Conservation (phyloP, 164 flowering plant species). For the Tetrastigma voinierianum region DNA sequence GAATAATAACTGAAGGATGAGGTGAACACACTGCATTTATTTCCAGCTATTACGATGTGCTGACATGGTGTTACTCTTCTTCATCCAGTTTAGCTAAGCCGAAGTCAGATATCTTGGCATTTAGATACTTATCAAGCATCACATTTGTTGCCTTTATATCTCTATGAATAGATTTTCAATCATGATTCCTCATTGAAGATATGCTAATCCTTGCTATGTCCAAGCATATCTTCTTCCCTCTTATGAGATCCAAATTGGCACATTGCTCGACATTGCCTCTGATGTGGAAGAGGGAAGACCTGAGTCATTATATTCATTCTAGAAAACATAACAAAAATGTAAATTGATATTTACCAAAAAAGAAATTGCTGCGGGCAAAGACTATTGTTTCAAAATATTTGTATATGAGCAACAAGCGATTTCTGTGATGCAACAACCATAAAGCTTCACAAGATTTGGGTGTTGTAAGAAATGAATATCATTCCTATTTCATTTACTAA, state of each 20-base stretch:
- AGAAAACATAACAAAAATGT: neutral
- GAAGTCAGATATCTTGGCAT: no score
- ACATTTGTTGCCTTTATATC: no score
- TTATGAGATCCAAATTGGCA: constrained; percentile 54
- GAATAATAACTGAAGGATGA: no score
- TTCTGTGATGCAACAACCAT: constrained; percentile 72
- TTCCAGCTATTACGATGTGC: constrained; percentile 81
- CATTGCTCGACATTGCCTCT: constrained; percentile 33
- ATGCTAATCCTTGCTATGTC: constrained; percentile 58
- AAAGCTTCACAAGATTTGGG: constrained; percentile 67
- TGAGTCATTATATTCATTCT: no score
- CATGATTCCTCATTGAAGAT: constrained; percentile 71
- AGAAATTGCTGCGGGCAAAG: constrained; percentile 64
- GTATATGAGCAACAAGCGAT: constrained; percentile 54
- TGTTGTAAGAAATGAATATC: constrained; percentile 69
- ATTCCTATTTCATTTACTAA: constrained; percentile 73
- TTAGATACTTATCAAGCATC: no score
- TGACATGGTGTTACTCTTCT: constrained; percentile 72
- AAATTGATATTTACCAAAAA: constrained; percentile 40
- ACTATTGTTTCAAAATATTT: constrained; percentile 67
- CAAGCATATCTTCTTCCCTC: constrained; percentile 53
- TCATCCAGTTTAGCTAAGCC: constrained; percentile 80
- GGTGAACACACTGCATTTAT: constrained; percentile 49
- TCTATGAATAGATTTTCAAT: constrained; percentile 70
- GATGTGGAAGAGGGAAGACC: no score